A percentile compares a stretch with the other conserved stretches of the same genome.
phyloP scores from a whole-genome alignment of 495 filamentous ascomycete genomes.

The Sabuloglossum arenarium region DNA sequence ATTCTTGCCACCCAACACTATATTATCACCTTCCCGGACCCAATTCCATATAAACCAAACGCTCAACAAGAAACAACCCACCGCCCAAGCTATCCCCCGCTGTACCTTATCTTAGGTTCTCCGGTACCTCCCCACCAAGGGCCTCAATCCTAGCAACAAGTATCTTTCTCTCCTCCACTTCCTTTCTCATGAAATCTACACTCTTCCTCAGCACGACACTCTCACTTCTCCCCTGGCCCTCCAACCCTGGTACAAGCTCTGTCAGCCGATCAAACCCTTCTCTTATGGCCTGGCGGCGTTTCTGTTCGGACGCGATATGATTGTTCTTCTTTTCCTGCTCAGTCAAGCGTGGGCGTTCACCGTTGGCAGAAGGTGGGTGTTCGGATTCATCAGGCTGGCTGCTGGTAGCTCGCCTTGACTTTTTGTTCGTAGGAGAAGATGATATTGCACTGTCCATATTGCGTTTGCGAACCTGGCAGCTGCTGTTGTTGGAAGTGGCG shows the following conservation, averaged over 20 bases:
- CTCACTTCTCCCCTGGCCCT: constrained; percentile 72
- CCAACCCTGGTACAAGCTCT: constrained; percentile 61
- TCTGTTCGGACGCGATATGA: constrained; percentile 78
- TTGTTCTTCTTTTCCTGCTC: constrained; percentile 82
- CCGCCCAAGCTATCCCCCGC: not conserved
- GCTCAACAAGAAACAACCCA: not conserved
- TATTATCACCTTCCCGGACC: not conserved
- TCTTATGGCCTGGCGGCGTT: constrained; percentile 68
- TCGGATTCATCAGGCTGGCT: not conserved
- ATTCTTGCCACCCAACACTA: not conserved
- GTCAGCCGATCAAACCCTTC: constrained; percentile 72
- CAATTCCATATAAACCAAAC: not conserved
- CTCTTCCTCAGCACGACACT: constrained; percentile 61
- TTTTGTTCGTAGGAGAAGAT: not conserved
- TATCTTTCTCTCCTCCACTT: constrained; percentile 38
- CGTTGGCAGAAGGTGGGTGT: not conserved
- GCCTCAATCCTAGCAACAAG: constrained; percentile 41
- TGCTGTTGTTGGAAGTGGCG: not conserved
- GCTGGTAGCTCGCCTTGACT: not conserved
- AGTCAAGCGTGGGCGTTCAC: constrained; percentile 46
- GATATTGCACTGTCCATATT: not conserved
- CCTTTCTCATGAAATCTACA: constrained; percentile 44
- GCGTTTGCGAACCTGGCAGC: not conserved
- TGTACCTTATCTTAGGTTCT: not conserved
- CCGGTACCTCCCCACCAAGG: constrained; percentile 25